These are phyloP conservation scores for Isoetes taiwanensis DNA, from an alignment of 75 land plant genomes.

Conservation along the genomic window DNA sequence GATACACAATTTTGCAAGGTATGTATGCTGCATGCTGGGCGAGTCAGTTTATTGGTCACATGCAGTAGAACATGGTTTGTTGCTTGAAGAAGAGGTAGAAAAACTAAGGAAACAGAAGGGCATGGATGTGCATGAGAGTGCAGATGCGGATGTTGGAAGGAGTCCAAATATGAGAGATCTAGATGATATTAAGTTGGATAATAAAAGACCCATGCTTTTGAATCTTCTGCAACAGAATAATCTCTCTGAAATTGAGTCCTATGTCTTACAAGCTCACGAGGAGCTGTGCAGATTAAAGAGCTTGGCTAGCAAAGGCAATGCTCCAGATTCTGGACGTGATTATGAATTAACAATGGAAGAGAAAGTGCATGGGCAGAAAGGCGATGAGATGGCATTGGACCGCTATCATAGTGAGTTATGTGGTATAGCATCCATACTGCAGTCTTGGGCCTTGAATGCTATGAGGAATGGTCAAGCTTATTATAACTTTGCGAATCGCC, in stretches of 20 bases:
- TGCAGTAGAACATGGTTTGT: constrained; percentile 9
- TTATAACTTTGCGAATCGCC: constrained; percentile 9
- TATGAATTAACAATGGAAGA: neutral
- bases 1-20: constrained; percentile 9
- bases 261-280: constrained; percentile 3
- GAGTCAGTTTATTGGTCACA: constrained; percentile 14
- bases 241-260: constrained; percentile 10
- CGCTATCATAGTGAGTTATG: neutral
- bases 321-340: neutral
- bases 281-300: too few relatives aligned
- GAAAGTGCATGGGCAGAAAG: neutral
- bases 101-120: too few relatives aligned
- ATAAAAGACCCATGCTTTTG: neutral
- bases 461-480: constrained; percentile 10
- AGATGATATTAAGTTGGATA: neutral
- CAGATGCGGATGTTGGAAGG: too few relatives aligned
- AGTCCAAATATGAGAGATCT: too few relatives aligned
- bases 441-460: constrained; percentile 19
- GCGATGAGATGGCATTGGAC: neutral
- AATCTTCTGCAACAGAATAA: constrained; percentile 13
- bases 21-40: constrained; percentile 17
- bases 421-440: constrained; percentile 9
- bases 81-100: too few relatives aligned
- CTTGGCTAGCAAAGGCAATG: neutral
- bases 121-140: too few relatives aligned